A percentile compares a stretch with the other conserved stretches of the same genome.
phyloP scores from a whole-genome alignment of 345 rosid genomes.

The Camelina neglecta region DNA sequence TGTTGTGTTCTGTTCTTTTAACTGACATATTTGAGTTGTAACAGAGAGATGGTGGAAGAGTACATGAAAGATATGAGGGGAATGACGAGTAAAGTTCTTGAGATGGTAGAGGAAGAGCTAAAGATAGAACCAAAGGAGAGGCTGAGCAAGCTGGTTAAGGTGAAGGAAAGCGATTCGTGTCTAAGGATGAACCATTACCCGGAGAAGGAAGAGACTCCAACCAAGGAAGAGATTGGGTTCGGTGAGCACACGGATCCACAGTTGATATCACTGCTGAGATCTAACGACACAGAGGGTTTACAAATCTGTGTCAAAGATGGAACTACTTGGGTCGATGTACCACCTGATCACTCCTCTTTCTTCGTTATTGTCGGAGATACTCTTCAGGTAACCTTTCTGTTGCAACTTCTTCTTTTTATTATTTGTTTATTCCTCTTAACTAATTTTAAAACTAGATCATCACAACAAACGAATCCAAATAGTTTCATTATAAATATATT shows the following conservation, averaged over 20 bases:
- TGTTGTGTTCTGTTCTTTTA: not conserved
- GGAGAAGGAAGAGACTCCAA: constrained; percentile 45
- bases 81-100: constrained; percentile 68
- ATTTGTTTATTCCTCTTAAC: not conserved
- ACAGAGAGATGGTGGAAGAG: constrained; percentile 62
- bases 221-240: constrained; percentile 55
- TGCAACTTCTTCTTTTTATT: not conserved
- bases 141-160: constrained; percentile 65
- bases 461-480: not conserved
- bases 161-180: constrained; percentile 72
- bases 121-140: constrained; percentile 55
- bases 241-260: constrained; percentile 97
- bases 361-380: constrained; percentile 86
- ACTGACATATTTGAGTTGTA: not conserved
- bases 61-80: constrained; percentile 62
- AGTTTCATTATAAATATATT: too few species aligned
- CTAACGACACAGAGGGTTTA: constrained; percentile 81
- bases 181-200: constrained; percentile 88
- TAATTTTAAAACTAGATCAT: too few species aligned
- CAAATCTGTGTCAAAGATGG: constrained; percentile 70
- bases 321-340: constrained; percentile 71
- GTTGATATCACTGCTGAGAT: constrained; percentile 73
- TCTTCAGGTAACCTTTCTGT: constrained; percentile 60
- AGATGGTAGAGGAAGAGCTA: constrained; percentile 72
- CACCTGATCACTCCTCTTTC: constrained; percentile 78